These are phyloP conservation scores for Diaporthe helianthi DNA, from an alignment of 2,329 filamentous ascomycete genomes.

Conservation along the genomic window DNA sequence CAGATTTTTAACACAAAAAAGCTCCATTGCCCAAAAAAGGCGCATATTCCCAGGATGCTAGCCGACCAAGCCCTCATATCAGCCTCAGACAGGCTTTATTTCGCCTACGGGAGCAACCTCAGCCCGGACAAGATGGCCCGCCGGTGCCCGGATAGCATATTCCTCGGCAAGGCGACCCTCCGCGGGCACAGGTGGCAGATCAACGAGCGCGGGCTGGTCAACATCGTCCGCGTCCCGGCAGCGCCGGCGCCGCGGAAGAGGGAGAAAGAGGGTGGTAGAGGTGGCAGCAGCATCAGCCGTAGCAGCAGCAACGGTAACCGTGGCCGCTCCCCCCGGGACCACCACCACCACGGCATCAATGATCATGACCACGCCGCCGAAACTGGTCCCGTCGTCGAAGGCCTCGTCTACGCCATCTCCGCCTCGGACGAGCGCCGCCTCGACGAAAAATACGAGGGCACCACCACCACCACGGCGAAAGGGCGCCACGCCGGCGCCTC, in stretches of 20 bases:
- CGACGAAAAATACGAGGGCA: not conserved
- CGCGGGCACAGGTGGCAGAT: conserved; percentile 4
- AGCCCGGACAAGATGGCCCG: conserved; percentile 11
- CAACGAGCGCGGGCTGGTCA: conserved; percentile 2
- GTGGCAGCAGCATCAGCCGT: not conserved
- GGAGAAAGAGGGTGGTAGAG: not conserved
- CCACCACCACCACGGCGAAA: too few relatives aligned
- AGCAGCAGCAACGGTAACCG: not conserved
- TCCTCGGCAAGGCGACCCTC: conserved; percentile 5
- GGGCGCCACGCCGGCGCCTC: not conserved
- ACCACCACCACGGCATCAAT: too few relatives aligned
- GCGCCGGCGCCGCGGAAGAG: not conserved
- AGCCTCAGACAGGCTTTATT: conserved; percentile 13
- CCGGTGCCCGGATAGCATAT: conserved; percentile 5
- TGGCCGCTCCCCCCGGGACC: not conserved
- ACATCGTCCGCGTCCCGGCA: not conserved
- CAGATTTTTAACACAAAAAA: too few relatives aligned
- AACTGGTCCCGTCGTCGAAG: not conserved
- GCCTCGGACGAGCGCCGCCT: not conserved
- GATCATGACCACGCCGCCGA: not conserved
- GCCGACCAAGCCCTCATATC: not conserved
- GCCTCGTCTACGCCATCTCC: not conserved
- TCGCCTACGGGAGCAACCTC: conserved; percentile 9
- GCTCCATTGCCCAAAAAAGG: not conserved
- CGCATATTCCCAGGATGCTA: not conserved